Base-by-base conservation (phyloP, 805 yeast species). In the Metschnikowia cubensis region DNA sequence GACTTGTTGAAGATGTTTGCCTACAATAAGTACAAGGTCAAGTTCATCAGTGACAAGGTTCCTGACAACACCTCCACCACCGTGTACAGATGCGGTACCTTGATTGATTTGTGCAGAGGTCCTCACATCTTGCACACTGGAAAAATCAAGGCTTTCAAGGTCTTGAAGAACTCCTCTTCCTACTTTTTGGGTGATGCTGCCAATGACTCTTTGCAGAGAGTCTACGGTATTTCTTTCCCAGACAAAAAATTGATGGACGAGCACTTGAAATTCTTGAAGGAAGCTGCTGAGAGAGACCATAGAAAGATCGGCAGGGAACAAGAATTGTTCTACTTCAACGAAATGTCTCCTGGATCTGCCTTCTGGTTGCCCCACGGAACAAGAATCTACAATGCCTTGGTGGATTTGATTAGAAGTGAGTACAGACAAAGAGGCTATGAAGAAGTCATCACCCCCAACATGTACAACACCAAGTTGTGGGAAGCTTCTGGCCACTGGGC, bases 301-400 rank as follows among this genome's bases (percentile, higher is more conserved):
- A 83, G 99, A 74, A 91, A 85, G 73, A 85, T 94, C 59, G 99
- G 99, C 69, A 86, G 76, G 64, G 98, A 94, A 63, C 99, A 94
- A 75, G 98, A 94, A 67, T 80, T 94, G 64, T 94, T 91, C 75
- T 82, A 85, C 73, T 94, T 94, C 82, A 83, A 94, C 71, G 99
- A 94, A 72, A 74, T 92, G 86, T 88, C 97, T 17, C 99, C 99
- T 49, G 99, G 99, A 58, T 84, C 95, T 37, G 91, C 96, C 53
- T 94, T 94, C 83, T 94, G 98, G 98, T 80, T 94, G 63, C 99
- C 99, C 46, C 99, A 92, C 65, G 99, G 99, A 73, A 84, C 99
- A 44, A 87, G 98, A 75, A 94, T 94, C 66, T 94, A 94, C 80
- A 89, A 89, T 72, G 82, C 89, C 52, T 77, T 94, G 69, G 83